Percentiles rank a stretch among this genome's conserved stretches.
These are phyloP conservation scores for Ophiostoma piceae DNA, from an alignment of 2,329 filamentous ascomycete genomes.

Conservation along the genomic window DNA sequence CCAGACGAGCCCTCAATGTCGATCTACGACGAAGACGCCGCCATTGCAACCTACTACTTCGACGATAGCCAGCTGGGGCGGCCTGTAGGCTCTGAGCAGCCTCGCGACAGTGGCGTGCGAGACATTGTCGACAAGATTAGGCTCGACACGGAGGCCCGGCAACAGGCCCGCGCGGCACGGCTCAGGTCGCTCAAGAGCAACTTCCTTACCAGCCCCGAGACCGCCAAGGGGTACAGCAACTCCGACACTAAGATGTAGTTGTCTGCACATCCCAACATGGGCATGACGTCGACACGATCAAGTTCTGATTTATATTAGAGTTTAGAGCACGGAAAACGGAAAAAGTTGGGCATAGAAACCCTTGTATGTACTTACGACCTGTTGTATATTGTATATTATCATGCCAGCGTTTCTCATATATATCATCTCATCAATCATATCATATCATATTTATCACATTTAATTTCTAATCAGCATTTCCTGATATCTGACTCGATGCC, in stretches of 20 bases:
- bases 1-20: constrained; percentile 1
- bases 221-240: not conserved
- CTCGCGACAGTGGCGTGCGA: not conserved
- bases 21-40: not conserved
- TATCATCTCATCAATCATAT: not conserved
- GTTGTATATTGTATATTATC: constrained; percentile 12
- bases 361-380: not conserved
- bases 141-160: not conserved
- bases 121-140: not conserved
- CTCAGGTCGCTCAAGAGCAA: not conserved
- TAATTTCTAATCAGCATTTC: too few relatives aligned
- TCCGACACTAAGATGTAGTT: not conserved
- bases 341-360: constrained; percentile 3
- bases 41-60: not conserved
- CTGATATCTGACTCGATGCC: too few relatives aligned
- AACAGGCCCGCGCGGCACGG: not conserved
- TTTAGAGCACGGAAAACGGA: not conserved
- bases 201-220: not conserved
- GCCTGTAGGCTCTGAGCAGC: not conserved
- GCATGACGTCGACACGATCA: not conserved
- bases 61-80: not conserved
- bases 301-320: not conserved
- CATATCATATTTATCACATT: not conserved
- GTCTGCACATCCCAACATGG: not conserved
- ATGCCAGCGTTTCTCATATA: constrained; percentile 2